Conservation (phyloP, 2,329 filamentous ascomycete species). For the Trichophyton mentagrophytes region DNA sequence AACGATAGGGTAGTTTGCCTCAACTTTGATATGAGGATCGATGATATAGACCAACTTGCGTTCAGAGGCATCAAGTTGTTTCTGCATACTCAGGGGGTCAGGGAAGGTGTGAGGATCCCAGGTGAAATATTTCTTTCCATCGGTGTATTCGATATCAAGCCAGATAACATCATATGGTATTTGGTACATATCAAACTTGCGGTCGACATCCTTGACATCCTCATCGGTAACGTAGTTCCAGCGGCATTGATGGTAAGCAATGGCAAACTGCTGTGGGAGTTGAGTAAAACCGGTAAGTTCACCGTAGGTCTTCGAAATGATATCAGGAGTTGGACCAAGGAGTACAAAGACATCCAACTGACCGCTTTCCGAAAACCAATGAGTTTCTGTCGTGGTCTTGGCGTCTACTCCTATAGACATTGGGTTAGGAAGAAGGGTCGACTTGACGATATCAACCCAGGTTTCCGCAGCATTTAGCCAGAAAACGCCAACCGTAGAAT, state of each 20-base stretch:
- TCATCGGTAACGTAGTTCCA: conserved; percentile 99
- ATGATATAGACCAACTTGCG: conserved; percentile 90
- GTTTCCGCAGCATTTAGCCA: conserved; percentile 97
- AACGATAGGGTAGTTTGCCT: conserved; percentile 60
- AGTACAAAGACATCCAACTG: conserved; percentile 89
- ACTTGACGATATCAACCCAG: conserved; percentile 89
- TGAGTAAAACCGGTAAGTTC: conserved; percentile 86
- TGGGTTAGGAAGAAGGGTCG: conserved; percentile 59
- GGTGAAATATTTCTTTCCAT: conserved; percentile 96
- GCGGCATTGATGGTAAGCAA: conserved; percentile 92
- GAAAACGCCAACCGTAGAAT: conserved; percentile 87
- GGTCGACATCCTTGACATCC: conserved; percentile 91
- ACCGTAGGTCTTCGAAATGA: conserved; percentile 68
- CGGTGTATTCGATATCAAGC: conserved; percentile 96
- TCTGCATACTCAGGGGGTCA: conserved; percentile 73
- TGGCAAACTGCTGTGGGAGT: conserved; percentile 80
- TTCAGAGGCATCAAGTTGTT: conserved; percentile 72
- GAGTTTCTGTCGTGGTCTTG: conserved; percentile 69
- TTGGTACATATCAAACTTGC: conserved; percentile 86
- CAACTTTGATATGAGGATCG: conserved; percentile 95
- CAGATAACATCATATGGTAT: conserved; percentile 99
- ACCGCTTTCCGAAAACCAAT: conserved; percentile 93
- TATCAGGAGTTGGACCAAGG: conserved; percentile 72
- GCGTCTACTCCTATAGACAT: conserved; percentile 57
- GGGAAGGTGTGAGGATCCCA: conserved; percentile 85